Evolutionary conservation across 1,139 yeast species (phyloP), one percentile per base, ranked within the genome.

Genomic region (Keqinozyma sinolaborantium): DNA sequence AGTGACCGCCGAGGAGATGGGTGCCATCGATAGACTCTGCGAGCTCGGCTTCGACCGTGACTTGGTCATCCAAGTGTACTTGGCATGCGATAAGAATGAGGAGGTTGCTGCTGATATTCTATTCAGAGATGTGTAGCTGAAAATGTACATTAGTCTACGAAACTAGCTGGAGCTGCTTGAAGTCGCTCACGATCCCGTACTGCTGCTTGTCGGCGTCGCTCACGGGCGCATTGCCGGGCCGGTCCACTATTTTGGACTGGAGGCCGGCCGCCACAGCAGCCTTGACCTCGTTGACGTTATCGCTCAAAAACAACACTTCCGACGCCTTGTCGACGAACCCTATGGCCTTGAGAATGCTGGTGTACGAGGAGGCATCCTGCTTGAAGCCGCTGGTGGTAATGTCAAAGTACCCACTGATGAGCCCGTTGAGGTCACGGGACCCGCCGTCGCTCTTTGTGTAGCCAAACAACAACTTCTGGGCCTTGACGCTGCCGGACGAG

Each of bases 1-100:
- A 44, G 69, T 92, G 36, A 77, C 95, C 4, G 81, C 77, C 38
- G 95, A 83, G 48, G 99, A 92, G 56, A 83, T 83, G 53, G 86
- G 73, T 39, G 96, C 98, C 15, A 86, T 92, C 42, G 73, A 74
- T 44, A 77, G 98, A 54, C 70, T 92, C 45, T 83, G 95, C 56
- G 97, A 84, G 54, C 73, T 92, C 44, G 99, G 99, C 0, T 92
- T 92, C 53, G 95, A 86, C 44, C 77, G 95, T 47, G 74, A 81
- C 48, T 66, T 84, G 41, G 98, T 85, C 30, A 78, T 90, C 40
- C 97, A 90, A 64, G 95, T 95, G 23, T 94, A 87, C 64, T 82
- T 94, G 73, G 98, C 97, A 28, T 92, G 98, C 60, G 98, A 94
- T 53, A 92, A 90, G 67, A 88, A 92, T 61, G 98, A 92, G 64